Percentiles rank a stretch among this genome's conserved stretches.
Conservation (phyloP, 2,329 filamentous ascomycete genomes). For the Penicillium sp. region DNA sequence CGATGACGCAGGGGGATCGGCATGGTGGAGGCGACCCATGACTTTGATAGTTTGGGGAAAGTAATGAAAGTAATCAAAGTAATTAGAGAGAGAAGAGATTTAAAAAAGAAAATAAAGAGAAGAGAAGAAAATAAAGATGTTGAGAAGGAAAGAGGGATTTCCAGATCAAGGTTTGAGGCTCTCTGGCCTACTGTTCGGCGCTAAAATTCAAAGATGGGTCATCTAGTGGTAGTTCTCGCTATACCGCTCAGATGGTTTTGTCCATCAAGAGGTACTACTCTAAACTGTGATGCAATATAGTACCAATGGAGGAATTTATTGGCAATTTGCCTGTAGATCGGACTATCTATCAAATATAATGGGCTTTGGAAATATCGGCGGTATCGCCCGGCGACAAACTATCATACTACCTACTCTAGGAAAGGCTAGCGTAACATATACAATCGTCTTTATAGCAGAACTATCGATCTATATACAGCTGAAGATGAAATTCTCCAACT, state of each 20-base stretch:
- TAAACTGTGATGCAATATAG: too few species aligned
- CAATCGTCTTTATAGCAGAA: background rate
- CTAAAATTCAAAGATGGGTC: background rate
- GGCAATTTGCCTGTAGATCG: too few species aligned
- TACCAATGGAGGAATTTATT: too few species aligned
- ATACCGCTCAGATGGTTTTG: too few species aligned
- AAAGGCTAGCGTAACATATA: background rate
- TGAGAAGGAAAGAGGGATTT: background rate
- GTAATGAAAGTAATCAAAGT: background rate
- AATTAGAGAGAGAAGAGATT: background rate
- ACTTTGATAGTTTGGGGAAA: background rate
- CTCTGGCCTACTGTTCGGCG: background rate
- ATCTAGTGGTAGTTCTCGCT: too few species aligned
- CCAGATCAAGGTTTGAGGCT: background rate
- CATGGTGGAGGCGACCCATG: constrained; percentile 17
- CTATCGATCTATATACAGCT: background rate
- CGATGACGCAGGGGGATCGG: constrained; percentile 15
- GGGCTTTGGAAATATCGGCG: too few species aligned
- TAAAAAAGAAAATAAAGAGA: background rate
- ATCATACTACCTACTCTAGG: too few species aligned
- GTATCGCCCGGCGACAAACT: too few species aligned
- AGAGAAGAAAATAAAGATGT: background rate
- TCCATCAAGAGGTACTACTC: too few species aligned
- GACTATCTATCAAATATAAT: too few species aligned
- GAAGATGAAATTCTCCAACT: background rate